Base-by-base conservation (phyloP, 768 basidiomycete species). In the Suillus hirtellus region DNA sequence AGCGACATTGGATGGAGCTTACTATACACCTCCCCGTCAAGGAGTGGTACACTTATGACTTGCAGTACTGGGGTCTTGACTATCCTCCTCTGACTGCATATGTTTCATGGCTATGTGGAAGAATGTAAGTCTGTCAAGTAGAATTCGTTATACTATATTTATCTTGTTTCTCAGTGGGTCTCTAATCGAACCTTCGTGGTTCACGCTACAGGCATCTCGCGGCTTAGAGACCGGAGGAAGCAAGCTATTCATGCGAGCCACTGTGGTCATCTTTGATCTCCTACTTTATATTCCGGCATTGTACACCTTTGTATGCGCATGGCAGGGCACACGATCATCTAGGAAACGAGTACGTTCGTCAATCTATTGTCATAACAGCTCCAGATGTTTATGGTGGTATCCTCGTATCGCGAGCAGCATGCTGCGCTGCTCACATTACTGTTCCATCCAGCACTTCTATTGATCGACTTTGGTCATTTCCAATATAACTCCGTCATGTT, bases 401-500 rank as follows among this genome's bases (percentile, higher is more conserved):
- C 44, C 61, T 37, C 11, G 11, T 21, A 12, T 47, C 21, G 3
- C 47, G 54, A 2, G 62, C 66, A 55, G 68, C 60, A 90, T 74
- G 71, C 85, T 27, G 89, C 91, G 1, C 73, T 95, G 5, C 67
- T 93, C 27, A 87, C 85, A 3, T 77, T 96, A 12, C 77, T 96
- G 17, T 81, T 95, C 15, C 93, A 95, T 70, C 96, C 96, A 2
- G 87, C 90, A 0, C 77, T 97, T 38, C 77, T 95, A 10, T 78
- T 97, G 21, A 83, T 96, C 60, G 96, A 97, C 76, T 91, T 89
- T 72, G 95, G 96, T 0, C 95, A 98, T 72, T 96, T 96, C 70
- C 95, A 99, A 76, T 97, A 95, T 73, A 98, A 97, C 72, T 90
- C 91, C 2, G 85, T 96, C 66, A 95, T 96, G 92, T 87, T 98